phyloP scores from a whole-genome alignment of 768 basidiomycete genomes.

The Boletus barrowsii region DNA sequence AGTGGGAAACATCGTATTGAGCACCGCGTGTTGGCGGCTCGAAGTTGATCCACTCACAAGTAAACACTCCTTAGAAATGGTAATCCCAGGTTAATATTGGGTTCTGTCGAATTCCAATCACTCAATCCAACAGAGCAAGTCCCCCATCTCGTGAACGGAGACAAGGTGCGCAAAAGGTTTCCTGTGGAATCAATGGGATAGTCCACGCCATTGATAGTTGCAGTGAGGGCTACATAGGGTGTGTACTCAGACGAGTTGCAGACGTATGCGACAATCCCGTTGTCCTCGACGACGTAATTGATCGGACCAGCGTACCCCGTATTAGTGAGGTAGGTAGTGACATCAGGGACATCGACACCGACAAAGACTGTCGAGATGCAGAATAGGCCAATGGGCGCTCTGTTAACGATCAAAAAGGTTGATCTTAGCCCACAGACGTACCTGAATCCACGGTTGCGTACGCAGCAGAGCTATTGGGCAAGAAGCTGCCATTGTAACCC shows the following conservation, averaged over 20 bases:
- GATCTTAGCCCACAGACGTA: not conserved
- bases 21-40: no score
- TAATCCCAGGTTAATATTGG: constrained; percentile 6
- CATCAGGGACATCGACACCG: not conserved
- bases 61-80: constrained; percentile 19
- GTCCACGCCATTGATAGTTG: constrained; percentile 25
- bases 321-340: constrained; percentile 6
- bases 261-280: constrained; percentile 12
- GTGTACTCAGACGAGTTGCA: constrained; percentile 17
- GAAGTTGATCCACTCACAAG: constrained; percentile 8
- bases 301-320: constrained; percentile 14
- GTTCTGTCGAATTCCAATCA: not conserved
- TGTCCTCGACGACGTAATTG: constrained; percentile 7
- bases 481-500: constrained; percentile 16
- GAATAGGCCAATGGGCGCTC: no score
- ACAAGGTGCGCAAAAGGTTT: constrained; percentile 12
- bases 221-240: constrained; percentile 17
- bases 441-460: constrained; percentile 12
- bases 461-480: constrained; percentile 5
- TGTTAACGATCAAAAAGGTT: not conserved
- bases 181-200: constrained; percentile 22
- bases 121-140: constrained; percentile 13
- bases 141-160: constrained; percentile 3
- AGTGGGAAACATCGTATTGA: not conserved
- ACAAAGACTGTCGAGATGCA: constrained; percentile 8